Percentiles rank a stretch among this genome's conserved stretches.
These are phyloP conservation scores for Neotropicomus parvogracilis DNA, from an alignment of 1,284 basidiomycete genomes.

Conservation along the genomic window DNA sequence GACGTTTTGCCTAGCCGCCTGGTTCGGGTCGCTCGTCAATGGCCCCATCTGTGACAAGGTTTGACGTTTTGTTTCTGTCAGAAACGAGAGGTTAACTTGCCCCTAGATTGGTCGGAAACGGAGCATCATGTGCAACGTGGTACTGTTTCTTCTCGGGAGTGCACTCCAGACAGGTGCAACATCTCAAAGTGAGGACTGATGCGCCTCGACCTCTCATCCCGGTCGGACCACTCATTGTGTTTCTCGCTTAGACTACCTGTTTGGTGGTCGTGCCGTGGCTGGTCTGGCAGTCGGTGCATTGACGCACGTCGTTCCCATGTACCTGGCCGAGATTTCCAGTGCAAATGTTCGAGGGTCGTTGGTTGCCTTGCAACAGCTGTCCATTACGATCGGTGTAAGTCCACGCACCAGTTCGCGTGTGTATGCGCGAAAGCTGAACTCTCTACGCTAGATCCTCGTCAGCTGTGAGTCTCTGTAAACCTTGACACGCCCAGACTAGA, in stretches of 20 bases:
- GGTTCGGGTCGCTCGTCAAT: slow-evolving; percentile 32
- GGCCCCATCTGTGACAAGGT: slow-evolving; percentile 35
- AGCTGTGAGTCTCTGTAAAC: slow-evolving; percentile 26
- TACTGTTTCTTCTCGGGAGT: slow-evolving; percentile 33
- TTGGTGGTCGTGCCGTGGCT: slow-evolving; percentile 32
- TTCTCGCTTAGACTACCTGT: slow-evolving; percentile 24
- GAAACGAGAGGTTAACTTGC: no score
- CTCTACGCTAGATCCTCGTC: slow-evolving; percentile 25
- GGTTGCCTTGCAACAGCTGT: slow-evolving; percentile 33
- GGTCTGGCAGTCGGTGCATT: slow-evolving; percentile 32
- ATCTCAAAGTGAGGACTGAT: slow-evolving; percentile 14
- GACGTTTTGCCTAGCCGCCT: slow-evolving; percentile 24
- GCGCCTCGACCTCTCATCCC: neutral
- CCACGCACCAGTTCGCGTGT: neutral
- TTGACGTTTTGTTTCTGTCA: neutral
- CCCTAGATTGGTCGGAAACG: slow-evolving; percentile 31
- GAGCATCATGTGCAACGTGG: slow-evolving; percentile 32
- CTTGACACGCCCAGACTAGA: neutral
- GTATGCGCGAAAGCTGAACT: neutral
- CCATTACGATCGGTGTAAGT: slow-evolving; percentile 35
- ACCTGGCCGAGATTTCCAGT: slow-evolving; percentile 35
- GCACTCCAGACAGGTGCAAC: slow-evolving; percentile 35
- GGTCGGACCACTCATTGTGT: neutral
- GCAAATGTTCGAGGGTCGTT: slow-evolving; percentile 36
- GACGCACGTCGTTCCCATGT: slow-evolving; percentile 37